Conservation (phyloP, 192 early-diverging fungal genomes). For the Physocladia obscura region DNA sequence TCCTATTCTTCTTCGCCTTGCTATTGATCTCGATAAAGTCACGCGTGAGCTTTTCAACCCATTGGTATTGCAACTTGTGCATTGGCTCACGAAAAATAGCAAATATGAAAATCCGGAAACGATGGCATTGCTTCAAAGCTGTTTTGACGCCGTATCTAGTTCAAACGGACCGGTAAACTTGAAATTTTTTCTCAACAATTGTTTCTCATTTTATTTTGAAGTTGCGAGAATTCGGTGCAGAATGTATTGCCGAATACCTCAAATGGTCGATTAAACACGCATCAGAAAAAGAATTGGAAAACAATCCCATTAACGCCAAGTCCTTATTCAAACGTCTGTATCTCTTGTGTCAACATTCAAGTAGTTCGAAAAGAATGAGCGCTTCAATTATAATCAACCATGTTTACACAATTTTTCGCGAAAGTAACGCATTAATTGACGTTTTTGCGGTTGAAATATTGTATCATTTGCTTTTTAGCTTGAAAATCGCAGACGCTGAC, state of each 20-base stretch:
- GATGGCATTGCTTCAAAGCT: slow-evolving; percentile 64
- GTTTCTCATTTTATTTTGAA: slow-evolving; percentile 39
- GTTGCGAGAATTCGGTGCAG: slow-evolving; percentile 72
- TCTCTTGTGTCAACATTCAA: slow-evolving; percentile 60
- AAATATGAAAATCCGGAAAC: slow-evolving; percentile 79
- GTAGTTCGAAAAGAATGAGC: slow-evolving; percentile 63
- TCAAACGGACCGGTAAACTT: slow-evolving; percentile 35
- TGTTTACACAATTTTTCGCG: slow-evolving; percentile 69
- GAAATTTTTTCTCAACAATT: slow-evolving; percentile 35
- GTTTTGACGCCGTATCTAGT: slow-evolving; percentile 59
- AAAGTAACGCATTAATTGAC: slow-evolving; percentile 62
- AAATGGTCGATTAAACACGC: slow-evolving; percentile 76
- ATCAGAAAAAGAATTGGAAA: slow-evolving; percentile 43
- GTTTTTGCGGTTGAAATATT: slow-evolving; percentile 70
- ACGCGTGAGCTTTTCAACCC: slow-evolving; percentile 67
- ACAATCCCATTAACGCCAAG: slow-evolving; percentile 67
- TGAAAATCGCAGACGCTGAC: slow-evolving; percentile 63
- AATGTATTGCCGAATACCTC: slow-evolving; percentile 73
- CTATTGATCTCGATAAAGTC: slow-evolving; percentile 71
- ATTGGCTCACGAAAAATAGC: slow-evolving; percentile 77
- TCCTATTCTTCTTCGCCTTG: slow-evolving; percentile 67
- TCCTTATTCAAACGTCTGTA: slow-evolving; percentile 68
- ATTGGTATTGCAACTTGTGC: slow-evolving; percentile 68
- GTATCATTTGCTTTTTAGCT: slow-evolving; percentile 62
- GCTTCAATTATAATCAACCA: slow-evolving; percentile 69